Evolutionary conservation across 768 basidiomycete species (phyloP).

Genomic region (Hypsizygus marmoreus): DNA sequence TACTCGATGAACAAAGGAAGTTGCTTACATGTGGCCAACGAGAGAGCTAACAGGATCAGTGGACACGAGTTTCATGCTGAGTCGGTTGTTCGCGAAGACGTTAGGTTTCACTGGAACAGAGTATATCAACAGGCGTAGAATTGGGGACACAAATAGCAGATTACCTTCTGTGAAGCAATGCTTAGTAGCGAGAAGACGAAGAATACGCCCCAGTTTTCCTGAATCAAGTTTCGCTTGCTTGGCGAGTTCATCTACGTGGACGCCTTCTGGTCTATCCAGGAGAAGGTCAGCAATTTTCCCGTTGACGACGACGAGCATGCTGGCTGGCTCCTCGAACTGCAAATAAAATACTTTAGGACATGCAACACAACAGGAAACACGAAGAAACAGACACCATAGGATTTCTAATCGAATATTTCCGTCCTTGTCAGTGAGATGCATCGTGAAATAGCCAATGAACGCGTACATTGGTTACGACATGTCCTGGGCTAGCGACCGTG

Average conservation of each 20-base stretch:
- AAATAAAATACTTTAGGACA: background rate
- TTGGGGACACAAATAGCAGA: background rate
- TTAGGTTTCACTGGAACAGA: background rate
- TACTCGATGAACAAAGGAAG: too few relatives aligned
- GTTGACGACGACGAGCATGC: constrained; percentile 29
- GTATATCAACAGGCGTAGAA: background rate
- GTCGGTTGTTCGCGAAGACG: background rate
- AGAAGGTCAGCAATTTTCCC: constrained; percentile 36
- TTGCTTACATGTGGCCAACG: background rate
- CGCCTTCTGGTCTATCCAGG: constrained; percentile 30
- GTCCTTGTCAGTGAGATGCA: background rate
- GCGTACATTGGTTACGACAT: constrained; percentile 28
- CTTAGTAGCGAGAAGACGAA: constrained; percentile 35
- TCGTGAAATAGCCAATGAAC: background rate
- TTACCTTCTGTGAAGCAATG: constrained; percentile 41
- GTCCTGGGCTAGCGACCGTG: constrained; percentile 26
- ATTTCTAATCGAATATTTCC: constrained; percentile 16
- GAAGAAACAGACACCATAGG: constrained; percentile 13
- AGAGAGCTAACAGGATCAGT: background rate
- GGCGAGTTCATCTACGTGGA: constrained; percentile 31
- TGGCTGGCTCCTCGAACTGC: constrained; percentile 30
- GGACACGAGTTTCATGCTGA: background rate
- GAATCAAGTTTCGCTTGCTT: constrained; percentile 25
- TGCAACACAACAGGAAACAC: too few relatives aligned
- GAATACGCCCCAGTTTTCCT: constrained; percentile 34